A percentile compares a stretch with the other conserved stretches of the same genome.
These are phyloP conservation scores for Pseudogymnoascus sp. DNA, from an alignment of 2,329 filamentous ascomycete genomes.

Conservation along the genomic window DNA sequence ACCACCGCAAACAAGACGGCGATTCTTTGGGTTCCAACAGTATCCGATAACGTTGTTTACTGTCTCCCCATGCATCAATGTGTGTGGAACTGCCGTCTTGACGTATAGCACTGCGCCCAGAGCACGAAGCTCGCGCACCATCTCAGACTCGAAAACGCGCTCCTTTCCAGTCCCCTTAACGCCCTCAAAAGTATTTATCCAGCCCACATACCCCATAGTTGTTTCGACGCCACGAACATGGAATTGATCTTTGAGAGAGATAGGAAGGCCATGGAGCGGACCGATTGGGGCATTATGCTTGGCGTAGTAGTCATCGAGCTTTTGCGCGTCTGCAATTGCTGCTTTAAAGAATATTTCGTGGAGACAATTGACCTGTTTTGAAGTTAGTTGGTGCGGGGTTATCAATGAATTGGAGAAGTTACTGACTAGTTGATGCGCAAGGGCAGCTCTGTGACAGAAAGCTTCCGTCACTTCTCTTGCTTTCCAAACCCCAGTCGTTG, in stretches of 20 bases:
- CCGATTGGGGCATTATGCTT: conserved; percentile 34
- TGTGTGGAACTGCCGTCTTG: conserved; percentile 34
- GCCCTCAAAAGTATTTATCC: conserved; percentile 53
- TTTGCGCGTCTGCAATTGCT: conserved; percentile 41
- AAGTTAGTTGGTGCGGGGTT: conserved; percentile 32
- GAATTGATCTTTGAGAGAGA: conserved; percentile 33
- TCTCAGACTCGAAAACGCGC: conserved; percentile 42
- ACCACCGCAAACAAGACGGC: conserved; percentile 22
- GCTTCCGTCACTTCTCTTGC: conserved; percentile 44
- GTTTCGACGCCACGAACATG: conserved; percentile 27
- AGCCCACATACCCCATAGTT: conserved; percentile 55
- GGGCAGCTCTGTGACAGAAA: conserved; percentile 46
- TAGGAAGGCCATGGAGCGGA: conserved; percentile 33
- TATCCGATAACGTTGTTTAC: conserved; percentile 36
- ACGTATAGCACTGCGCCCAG: conserved; percentile 34
- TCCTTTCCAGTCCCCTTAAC: conserved; percentile 41
- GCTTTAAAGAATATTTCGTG: conserved; percentile 48
- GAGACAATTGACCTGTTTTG: conserved; percentile 46
- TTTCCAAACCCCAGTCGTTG: conserved; percentile 45
- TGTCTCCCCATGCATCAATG: conserved; percentile 34
- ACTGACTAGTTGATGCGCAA: conserved; percentile 48
- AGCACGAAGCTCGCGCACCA: conserved; percentile 32
- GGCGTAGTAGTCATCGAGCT: conserved; percentile 42
- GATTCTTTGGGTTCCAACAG: conserved; percentile 28
- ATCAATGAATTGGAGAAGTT: conserved; percentile 38